A percentile compares a stretch with the other conserved stretches of the same genome.
Conservation (phyloP, 2,329 filamentous ascomycete genomes). For the Phialophora tarda region DNA sequence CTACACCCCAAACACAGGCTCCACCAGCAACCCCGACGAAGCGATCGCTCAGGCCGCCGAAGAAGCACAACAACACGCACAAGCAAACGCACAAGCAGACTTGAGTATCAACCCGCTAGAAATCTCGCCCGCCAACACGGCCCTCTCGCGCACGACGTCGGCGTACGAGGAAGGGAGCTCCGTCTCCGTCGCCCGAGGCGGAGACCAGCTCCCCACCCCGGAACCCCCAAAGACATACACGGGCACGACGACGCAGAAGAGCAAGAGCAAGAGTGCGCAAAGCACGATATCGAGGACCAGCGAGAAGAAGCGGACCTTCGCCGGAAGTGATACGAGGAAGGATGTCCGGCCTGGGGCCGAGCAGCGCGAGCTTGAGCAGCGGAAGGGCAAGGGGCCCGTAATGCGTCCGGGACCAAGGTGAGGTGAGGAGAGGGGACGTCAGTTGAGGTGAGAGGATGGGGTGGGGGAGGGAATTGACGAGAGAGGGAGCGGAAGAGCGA, state of each 20-base stretch:
- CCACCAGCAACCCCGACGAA: slow-evolving; percentile 4
- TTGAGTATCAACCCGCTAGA: slow-evolving; percentile 23
- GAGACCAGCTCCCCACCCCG: not conserved
- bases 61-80: not conserved
- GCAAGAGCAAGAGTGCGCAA: not conserved
- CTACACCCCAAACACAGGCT: slow-evolving; percentile 10
- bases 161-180: slow-evolving; percentile 9
- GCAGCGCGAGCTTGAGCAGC: not conserved
- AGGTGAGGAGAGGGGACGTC: not conserved
- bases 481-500: not conserved
- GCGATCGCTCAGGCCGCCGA: slow-evolving; percentile 12
- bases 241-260: slow-evolving; percentile 6
- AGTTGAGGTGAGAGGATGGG: not conserved
- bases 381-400: not conserved
- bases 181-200: slow-evolving; percentile 11
- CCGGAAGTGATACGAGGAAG: slow-evolving; percentile 9
- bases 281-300: not conserved
- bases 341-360: slow-evolving; percentile 7
- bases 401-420: slow-evolving; percentile 2
- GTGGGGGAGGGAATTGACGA: not conserved
- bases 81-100: not conserved
- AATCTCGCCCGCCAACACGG: slow-evolving; percentile 24
- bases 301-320: slow-evolving; percentile 4
- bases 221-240: slow-evolving; percentile 5
- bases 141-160: not conserved